phyloP scores from a whole-genome alignment of 2,329 filamentous ascomycete genomes.

The Aureobasidium sp. region DNA sequence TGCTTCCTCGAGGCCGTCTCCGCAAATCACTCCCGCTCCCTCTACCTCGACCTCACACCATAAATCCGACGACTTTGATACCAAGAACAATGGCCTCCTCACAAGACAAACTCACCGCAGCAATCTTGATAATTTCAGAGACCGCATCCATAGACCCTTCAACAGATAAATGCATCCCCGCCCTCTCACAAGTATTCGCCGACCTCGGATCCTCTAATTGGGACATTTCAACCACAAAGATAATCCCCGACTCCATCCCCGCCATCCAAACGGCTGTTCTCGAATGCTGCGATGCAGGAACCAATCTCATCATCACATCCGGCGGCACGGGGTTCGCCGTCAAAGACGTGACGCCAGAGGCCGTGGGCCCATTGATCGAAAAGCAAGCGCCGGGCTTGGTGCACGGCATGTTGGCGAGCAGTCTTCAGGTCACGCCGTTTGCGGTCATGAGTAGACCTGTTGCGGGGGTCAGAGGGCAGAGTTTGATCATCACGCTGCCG shows the following conservation, averaged over 20 bases:
- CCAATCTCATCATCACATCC: constrained; percentile 79
- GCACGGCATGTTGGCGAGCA: constrained; percentile 87
- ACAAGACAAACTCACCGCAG: constrained; percentile 56
- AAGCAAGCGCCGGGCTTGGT: constrained; percentile 83
- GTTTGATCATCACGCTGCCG: constrained; percentile 80
- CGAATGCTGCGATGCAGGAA: constrained; percentile 38
- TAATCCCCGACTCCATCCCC: constrained; percentile 69
- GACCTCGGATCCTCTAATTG: constrained; percentile 56
- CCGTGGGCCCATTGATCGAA: constrained; percentile 70
- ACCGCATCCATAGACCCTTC: constrained; percentile 75
- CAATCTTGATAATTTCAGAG: constrained; percentile 82
- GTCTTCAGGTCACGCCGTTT: constrained; percentile 82
- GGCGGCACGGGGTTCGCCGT: constrained; percentile 90
- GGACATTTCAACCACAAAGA: constrained; percentile 60
- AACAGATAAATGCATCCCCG: constrained; percentile 64
- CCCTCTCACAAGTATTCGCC: constrained; percentile 61
- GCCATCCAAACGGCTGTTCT: constrained; percentile 69
- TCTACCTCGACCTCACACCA: background rate
- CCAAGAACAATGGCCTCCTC: background rate
- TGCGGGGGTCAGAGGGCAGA: constrained; percentile 74
- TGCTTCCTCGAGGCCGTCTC: background rate
- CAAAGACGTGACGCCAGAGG: constrained; percentile 83
- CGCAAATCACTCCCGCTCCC: background rate
- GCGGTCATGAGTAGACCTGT: constrained; percentile 95
- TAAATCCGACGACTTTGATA: no score